Evolutionary conservation across 1,284 basidiomycete species (phyloP), one percentile per base, ranked within the genome.

Genomic region (Ceratobasidium sp.): DNA sequence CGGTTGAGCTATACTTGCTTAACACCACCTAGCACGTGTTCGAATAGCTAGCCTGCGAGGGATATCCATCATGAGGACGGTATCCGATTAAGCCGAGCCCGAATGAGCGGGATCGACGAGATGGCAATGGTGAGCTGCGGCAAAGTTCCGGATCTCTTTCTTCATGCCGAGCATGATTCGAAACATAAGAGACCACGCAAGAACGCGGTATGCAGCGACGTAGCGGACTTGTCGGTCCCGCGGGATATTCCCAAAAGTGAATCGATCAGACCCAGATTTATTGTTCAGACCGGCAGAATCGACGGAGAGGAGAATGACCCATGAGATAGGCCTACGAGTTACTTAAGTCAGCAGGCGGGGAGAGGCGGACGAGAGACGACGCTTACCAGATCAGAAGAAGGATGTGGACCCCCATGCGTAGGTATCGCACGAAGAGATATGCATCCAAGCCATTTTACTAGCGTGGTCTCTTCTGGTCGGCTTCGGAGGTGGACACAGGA

Each of bases 1-100:
- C 91, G 87, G 82, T 91, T 92, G 73, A 95, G 86, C 94, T 94
- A 95, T 60, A 95, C 89, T 67, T 89, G 87, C 83, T 92, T 90
- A 20, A 94, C 89, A 0, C 94, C 94, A 18, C 94, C 94, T 6
- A 94, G 94, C 0, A 95, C 88, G 82, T 93, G 91, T 56, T 88
- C 88, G 77, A 92, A 92, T 69, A 94, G 90, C 72, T 89, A 92
- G 87, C 68, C 90, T 87, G n/a, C 90, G 87, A 0, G 93, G 93
- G 13, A 95, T 89, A 67, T 91, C 90, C 0, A 93, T 94, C 80
- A 95, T 89, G 64, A 96, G 89, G 3, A 96, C 91, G 0, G 94
- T 95, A 58, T 90, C 90, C 0, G 94, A 92, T 86, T 95, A 93
- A 1, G 93, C 90, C 6, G 90, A 87, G 18, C 85, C 84, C 1